Evolutionary conservation across 495 filamentous ascomycete species (phyloP), one percentile per base, ranked within the genome.

Genomic region (Aspergillus sclerotioniger): DNA sequence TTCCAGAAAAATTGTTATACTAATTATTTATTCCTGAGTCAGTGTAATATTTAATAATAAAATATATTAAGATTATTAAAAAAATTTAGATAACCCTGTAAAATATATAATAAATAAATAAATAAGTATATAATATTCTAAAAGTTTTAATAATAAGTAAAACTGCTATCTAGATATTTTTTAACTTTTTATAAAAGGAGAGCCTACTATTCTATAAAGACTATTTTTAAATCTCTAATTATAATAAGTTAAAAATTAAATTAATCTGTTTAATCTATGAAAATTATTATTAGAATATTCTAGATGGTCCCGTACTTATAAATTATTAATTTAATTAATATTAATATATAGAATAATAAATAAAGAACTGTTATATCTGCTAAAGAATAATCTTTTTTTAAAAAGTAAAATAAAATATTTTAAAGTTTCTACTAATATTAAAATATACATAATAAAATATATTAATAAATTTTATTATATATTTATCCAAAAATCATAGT

Each of bases 401-500:
- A 33, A 33, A 33, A 33, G 10, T 33, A 6, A 33, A 33, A 33
- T 44, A n/a, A n/a, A 44, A n/a, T 44, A n/a, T n/a, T 44, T n/a
- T n/a, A 44, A 19, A 33, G 10, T 33, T 33, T n/a, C n/a, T 44
- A n/a, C n/a, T 44, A n/a, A 44, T 7, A 6, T 44, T 44, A 44
- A n/a, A 44, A 15, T 44, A 44, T 15, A 44, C n/a, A 7, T 44
- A 44, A 19, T 44, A 44, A 44, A 44, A n/a, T 44, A 44, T 44
- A n/a, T 19, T 44, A 7, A 44, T 44, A n/a, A 44, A 19, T 7
- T 44, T n/a, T 44, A 44, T 44, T 44, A 44, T 44, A 7, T 44
- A 44, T 44, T 44, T 44, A n/a, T 44, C n/a, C 5, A 44, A n/a
- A 44, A 44, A 44, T 44, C 5, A 44, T 44, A n/a, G n/a, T 44